These are phyloP conservation scores for Sungouiella blattae DNA, from an alignment of 805 yeast genomes.

Conservation along the genomic window DNA sequence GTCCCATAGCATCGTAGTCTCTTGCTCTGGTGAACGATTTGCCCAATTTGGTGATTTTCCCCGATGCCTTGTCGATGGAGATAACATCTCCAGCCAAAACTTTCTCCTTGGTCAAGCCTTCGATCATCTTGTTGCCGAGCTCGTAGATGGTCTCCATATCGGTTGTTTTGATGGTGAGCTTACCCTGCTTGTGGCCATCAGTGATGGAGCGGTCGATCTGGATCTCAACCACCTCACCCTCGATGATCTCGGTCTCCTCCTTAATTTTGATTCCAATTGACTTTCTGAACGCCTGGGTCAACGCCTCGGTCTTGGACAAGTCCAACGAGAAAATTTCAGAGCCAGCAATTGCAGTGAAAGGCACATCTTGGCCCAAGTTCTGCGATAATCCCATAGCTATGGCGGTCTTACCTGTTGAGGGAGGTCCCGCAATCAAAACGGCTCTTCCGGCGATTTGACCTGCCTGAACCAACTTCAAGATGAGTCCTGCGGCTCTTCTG, in stretches of 20 bases:
- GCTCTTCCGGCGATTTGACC: slow-evolving; percentile 97
- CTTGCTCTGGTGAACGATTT: slow-evolving; percentile 94
- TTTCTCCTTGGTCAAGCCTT: slow-evolving; percentile 89
- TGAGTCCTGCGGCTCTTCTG: slow-evolving; percentile 92
- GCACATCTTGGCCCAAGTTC: slow-evolving; percentile 73
- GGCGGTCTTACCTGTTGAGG: slow-evolving; percentile 98
- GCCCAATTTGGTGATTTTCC: slow-evolving; percentile 90
- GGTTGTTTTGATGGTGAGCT: slow-evolving; percentile 93
- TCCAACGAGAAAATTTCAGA: slow-evolving; percentile 91
- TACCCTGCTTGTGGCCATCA: slow-evolving; percentile 98
- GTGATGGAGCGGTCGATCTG: slow-evolving; percentile 90
- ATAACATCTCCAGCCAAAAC: slow-evolving; percentile 97
- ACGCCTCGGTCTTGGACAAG: slow-evolving; percentile 90
- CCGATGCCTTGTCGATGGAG: slow-evolving; percentile 91
- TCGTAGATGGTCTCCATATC: slow-evolving; percentile 99
- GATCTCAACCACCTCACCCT: slow-evolving; percentile 98
- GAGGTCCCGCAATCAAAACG: slow-evolving; percentile 94
- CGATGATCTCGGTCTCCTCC: slow-evolving; percentile 95
- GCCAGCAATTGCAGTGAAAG: slow-evolving; percentile 93
- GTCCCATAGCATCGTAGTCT: slow-evolving; percentile 98
- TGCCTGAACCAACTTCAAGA: slow-evolving; percentile 87
- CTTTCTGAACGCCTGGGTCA: slow-evolving; percentile 94
- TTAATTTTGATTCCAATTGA: slow-evolving; percentile 93
- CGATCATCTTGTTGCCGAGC: slow-evolving; percentile 90
- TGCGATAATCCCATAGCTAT: slow-evolving; percentile 91